These are phyloP conservation scores for Hericium erinaceus DNA, from an alignment of 768 basidiomycete species.

Conservation along the genomic window DNA sequence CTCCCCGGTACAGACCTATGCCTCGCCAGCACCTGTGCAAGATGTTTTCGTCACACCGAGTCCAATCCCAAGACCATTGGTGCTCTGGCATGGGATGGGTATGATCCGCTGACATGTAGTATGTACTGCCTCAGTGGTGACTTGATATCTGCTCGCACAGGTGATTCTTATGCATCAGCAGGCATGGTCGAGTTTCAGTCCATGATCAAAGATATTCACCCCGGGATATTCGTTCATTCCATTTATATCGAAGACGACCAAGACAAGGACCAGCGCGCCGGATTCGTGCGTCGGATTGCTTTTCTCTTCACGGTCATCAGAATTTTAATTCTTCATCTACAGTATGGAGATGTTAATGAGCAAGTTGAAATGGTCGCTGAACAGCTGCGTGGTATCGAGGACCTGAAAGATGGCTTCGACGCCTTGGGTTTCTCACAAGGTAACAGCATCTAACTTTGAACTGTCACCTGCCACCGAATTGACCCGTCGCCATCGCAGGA, in stretches of 20 bases:
- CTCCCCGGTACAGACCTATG: background rate
- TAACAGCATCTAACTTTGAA: slow-evolving; percentile 6
- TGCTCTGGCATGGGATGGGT: background rate
- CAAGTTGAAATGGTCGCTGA: slow-evolving; percentile 58
- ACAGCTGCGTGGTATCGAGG: slow-evolving; percentile 54
- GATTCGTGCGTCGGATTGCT: slow-evolving; percentile 47
- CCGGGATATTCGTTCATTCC: slow-evolving; percentile 71
- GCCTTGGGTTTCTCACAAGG: slow-evolving; percentile 88
- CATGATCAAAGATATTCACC: slow-evolving; percentile 52
- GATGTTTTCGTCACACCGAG: background rate
- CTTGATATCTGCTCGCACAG: slow-evolving; percentile 19
- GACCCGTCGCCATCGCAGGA: slow-evolving; percentile 27
- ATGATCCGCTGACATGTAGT: background rate
- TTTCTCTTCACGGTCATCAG: background rate
- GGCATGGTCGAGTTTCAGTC: slow-evolving; percentile 63
- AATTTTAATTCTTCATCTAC: background rate
- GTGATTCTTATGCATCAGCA: slow-evolving; percentile 67
- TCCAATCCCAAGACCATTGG: background rate
- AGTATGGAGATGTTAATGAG: slow-evolving; percentile 75
- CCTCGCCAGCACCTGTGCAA: background rate
- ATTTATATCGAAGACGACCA: slow-evolving; percentile 55
- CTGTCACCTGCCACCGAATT: background rate
- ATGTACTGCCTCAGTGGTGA: background rate
- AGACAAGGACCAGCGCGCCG: slow-evolving; percentile 57
- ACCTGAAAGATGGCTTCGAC: slow-evolving; percentile 67